Conservation (phyloP, 2,329 filamentous ascomycete species). For the Aspergillus cejpii region DNA sequence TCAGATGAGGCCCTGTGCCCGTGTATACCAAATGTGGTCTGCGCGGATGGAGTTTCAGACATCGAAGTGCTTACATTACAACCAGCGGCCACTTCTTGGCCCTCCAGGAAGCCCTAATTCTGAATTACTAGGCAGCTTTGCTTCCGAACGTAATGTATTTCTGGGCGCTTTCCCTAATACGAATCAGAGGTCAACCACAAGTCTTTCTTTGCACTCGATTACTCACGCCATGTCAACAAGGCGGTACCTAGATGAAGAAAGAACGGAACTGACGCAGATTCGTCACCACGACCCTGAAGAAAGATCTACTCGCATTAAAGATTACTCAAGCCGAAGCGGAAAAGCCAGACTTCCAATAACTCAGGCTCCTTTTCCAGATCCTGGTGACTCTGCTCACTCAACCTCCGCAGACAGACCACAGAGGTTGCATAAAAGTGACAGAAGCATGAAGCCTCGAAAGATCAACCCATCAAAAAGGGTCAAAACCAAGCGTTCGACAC, state of each 20-base stretch:
- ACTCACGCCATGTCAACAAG: not conserved
- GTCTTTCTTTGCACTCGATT: not conserved
- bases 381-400: not conserved
- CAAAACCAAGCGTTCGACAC: not conserved
- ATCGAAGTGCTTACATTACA: constrained; percentile 10
- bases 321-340: not conserved
- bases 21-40: constrained; percentile 34
- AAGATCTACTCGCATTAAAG: not conserved
- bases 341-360: not conserved
- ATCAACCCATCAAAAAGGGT: no score
- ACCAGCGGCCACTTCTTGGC: constrained; percentile 19
- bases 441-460: not conserved
- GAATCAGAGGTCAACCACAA: not conserved
- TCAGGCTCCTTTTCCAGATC: not conserved
- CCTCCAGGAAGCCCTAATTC: constrained; percentile 35
- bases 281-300: not conserved
- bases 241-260: not conserved
- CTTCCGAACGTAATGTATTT: constrained; percentile 9
- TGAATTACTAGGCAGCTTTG: constrained; percentile 21
- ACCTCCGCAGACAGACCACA: not conserved
- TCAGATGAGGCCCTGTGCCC: constrained; percentile 4
- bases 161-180: not conserved
- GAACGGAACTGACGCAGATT: no score
- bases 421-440: not conserved
- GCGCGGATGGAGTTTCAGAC: constrained; percentile 33